phyloP scores from a whole-genome alignment of 805 yeast genomes.

The Ogataea naganishii region DNA sequence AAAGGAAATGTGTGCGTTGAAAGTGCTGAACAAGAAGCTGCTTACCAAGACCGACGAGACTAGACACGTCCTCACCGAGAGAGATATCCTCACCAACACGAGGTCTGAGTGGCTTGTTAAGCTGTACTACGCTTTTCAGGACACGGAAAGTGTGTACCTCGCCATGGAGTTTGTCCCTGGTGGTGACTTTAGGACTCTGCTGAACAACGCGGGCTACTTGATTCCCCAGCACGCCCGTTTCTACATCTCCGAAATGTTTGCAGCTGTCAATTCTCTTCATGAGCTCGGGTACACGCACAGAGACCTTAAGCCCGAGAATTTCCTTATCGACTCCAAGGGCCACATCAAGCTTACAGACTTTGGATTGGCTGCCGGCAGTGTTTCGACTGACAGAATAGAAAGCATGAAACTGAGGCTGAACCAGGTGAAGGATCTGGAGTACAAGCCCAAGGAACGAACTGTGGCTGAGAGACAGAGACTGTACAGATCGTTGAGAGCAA shows the following conservation, averaged over 20 bases:
- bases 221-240: constrained; percentile 95
- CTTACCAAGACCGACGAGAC: constrained; percentile 89
- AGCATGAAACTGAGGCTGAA: constrained; percentile 69
- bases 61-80: constrained; percentile 88
- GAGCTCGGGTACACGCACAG: constrained; percentile 94
- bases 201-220: constrained; percentile 86
- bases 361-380: constrained; percentile 95
- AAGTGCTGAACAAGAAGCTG: constrained; percentile 80
- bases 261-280: constrained; percentile 88
- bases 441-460: constrained; percentile 59
- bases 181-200: constrained; percentile 92
- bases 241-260: constrained; percentile 93
- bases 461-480: constrained; percentile 81
- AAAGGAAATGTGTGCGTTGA: constrained; percentile 89
- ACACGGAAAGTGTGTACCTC: constrained; percentile 75
- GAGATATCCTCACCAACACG: constrained; percentile 94
- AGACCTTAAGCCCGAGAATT: constrained; percentile 93
- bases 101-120: constrained; percentile 95
- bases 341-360: constrained; percentile 93
- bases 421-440: constrained; percentile 65
- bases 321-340: constrained; percentile 81
- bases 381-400: constrained; percentile 86
- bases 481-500: constrained; percentile 70
- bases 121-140: constrained; percentile 91
- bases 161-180: constrained; percentile 99